Base-by-base conservation (phyloP, 1,284 basidiomycete genomes). In the Naganishia liquefaciens region DNA sequence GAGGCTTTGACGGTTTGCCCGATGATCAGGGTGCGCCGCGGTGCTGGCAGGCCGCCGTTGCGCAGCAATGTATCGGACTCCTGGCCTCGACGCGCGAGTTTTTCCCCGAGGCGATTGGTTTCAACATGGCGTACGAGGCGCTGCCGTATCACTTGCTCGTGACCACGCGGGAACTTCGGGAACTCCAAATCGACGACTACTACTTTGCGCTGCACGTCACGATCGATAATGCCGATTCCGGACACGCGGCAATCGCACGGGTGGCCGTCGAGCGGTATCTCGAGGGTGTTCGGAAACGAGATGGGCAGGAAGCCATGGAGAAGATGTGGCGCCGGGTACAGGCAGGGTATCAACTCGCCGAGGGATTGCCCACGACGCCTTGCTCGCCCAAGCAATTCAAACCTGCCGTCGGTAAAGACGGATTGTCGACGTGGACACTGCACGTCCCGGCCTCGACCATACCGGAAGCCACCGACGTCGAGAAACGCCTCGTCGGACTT, bases 81-180 rank as follows among this genome's bases (percentile, higher is more conserved):
- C 60, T 72, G 3, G 68, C 71, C 2, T 65, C 69, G 9, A 53
- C 73, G 10, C 61, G 67, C 46, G 72, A 75, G 28, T 75, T 70
- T 62, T 71, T 75, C 46, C 72, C 74, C 1, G 75, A 76, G 62
- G 71, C 71, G 13, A 66, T 76, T 5, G 75, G 75, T 39, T 76
- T 75, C 71, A 75, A 76, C 62, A 70, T 74, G 69, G 71, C 75
- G 10, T 76, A 76, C 68, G 75, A 76, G 62, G 64, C 69, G 6
- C 66, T 76, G 28, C 71, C 75, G 3, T 74, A 72, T 61, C 75
- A 76, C 62, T 68, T 76, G 33, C 68, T 75, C 25, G 70, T 76
- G 44, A 73, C 72, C 5, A 69, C 74, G 17, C 42, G 69, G 23
- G 75, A 76, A 50, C 64, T 77, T 13, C 68, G 71, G 27, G 75